Evolutionary conservation across 108 stramenopile species (phyloP).

Genomic region (Discostella stelligeroides): DNA sequence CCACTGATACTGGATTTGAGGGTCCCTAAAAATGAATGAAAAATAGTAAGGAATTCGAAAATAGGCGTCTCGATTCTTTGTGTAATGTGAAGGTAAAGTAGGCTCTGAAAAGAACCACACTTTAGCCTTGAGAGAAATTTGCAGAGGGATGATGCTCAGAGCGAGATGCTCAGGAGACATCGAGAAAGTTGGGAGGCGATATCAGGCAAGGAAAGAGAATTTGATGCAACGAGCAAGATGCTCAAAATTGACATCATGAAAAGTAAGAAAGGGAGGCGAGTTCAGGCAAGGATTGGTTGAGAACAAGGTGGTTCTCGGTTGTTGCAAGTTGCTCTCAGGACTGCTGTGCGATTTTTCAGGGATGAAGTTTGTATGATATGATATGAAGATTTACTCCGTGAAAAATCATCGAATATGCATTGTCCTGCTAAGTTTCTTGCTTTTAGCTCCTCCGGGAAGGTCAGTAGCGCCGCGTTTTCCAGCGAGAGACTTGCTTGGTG

Average conservation of each 20-base stretch:
- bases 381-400: neutral
- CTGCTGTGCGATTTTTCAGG: constrained; percentile 25
- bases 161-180: constrained; percentile 21
- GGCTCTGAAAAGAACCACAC: constrained; percentile 54
- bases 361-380: constrained; percentile 5
- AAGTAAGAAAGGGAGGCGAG: constrained; percentile 23
- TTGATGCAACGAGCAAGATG: constrained; percentile 21
- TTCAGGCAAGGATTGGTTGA: constrained; percentile 18
- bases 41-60: neutral
- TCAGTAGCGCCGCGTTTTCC: constrained; percentile 54
- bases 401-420: constrained; percentile 64
- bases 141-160: constrained; percentile 21
- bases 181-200: neutral
- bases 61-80: constrained; percentile 22
- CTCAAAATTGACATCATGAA: constrained; percentile 20
- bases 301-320: constrained; percentile 5
- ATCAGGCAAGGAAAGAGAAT: constrained; percentile 11
- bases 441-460: constrained; percentile 40
- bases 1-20: neutral
- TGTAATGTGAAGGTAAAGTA: constrained; percentile 40
- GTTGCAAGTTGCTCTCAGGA: constrained; percentile 35
- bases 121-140: constrained; percentile 45
- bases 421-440: constrained; percentile 60
- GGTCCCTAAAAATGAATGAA: neutral
- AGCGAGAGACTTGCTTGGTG: constrained; percentile 37